A percentile compares a stretch with the other conserved stretches of the same genome.
These are phyloP conservation scores for Pseudozyma hubeiensis DNA, from an alignment of 1,284 basidiomycete genomes.

Conservation along the genomic window DNA sequence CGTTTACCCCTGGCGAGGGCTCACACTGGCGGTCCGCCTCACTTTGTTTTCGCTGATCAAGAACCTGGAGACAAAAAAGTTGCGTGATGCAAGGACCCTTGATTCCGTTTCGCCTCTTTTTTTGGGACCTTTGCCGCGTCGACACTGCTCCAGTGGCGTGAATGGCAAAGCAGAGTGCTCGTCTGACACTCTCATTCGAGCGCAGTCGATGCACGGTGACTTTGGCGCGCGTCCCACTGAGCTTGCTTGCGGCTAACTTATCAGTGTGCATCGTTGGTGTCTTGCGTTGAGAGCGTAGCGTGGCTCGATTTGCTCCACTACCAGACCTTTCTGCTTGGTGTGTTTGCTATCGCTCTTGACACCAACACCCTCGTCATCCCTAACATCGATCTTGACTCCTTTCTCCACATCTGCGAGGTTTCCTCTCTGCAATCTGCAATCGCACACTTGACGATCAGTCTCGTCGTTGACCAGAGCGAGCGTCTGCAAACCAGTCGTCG, in stretches of 20 bases:
- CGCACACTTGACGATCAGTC: too few relatives aligned
- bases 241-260: neutral
- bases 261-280: neutral
- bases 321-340: too few relatives aligned
- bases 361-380: neutral
- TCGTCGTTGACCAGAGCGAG: too few relatives aligned
- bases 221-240: constrained; percentile 20
- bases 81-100: constrained; percentile 16
- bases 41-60: neutral
- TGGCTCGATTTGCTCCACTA: neutral
- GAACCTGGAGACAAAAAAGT: neutral
- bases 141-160: constrained; percentile 3
- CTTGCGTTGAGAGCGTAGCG: neutral
- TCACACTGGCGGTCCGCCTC: neutral
- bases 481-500: too few relatives aligned
- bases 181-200: constrained; percentile 9
- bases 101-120: neutral
- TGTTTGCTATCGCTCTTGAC: too few relatives aligned
- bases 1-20: neutral
- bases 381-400: neutral
- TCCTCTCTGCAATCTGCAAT: too few relatives aligned
- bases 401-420: too few relatives aligned
- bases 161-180: neutral
- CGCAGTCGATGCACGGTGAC: constrained; percentile 21
- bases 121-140: neutral